These are phyloP conservation scores for Oryza meridionalis DNA, from an alignment of 176 grass and related monocot species.

Conservation along the genomic window DNA sequence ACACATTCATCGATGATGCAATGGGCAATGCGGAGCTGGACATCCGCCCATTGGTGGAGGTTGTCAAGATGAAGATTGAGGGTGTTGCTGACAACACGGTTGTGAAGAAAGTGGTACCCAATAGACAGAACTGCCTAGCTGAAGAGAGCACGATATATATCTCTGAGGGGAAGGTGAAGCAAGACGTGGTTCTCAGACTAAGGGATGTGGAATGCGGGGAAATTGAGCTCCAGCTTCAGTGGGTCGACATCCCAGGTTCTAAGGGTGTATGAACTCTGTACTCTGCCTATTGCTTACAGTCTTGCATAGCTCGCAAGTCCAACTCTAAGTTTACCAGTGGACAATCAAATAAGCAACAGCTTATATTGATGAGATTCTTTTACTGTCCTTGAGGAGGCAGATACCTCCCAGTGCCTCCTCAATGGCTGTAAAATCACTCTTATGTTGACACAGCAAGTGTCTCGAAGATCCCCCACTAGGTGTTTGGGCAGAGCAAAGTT, in stretches of 20 bases:
- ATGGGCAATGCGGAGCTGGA: slow-evolving; percentile 89
- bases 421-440: background rate
- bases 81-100: slow-evolving; percentile 51
- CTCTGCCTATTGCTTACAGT: background rate
- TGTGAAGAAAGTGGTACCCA: slow-evolving; percentile 56
- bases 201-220: slow-evolving; percentile 65
- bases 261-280: slow-evolving; percentile 35
- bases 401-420: background rate
- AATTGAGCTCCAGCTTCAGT: slow-evolving; percentile 63
- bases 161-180: slow-evolving; percentile 58
- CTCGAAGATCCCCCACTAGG: background rate
- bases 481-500: background rate
- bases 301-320: background rate
- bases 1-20: slow-evolving; percentile 71
- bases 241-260: slow-evolving; percentile 52
- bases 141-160: slow-evolving; percentile 57
- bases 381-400: background rate
- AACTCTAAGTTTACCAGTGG: background rate
- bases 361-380: background rate
- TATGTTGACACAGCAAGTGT: background rate
- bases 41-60: slow-evolving; percentile 64
- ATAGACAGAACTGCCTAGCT: slow-evolving; percentile 68
- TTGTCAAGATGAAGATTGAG: slow-evolving; percentile 64
- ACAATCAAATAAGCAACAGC: background rate
- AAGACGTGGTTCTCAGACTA: slow-evolving; percentile 62